Base-by-base conservation (phyloP, 331 rosid species). In the Rhamnella rubrinervis region DNA sequence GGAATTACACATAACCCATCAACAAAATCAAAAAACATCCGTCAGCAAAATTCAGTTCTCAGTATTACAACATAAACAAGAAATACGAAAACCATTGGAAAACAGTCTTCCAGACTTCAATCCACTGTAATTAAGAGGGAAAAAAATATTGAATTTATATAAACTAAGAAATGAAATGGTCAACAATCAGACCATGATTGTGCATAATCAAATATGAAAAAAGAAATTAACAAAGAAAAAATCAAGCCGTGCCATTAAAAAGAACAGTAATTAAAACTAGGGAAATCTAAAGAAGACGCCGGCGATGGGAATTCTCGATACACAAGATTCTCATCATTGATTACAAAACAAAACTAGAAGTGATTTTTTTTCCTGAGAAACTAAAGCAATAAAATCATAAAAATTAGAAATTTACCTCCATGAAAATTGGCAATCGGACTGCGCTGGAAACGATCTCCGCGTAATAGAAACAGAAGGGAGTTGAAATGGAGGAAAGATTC, bases 391-490 rank as follows among this genome's bases (percentile, higher is more conserved):
- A n/a, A 40, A 64, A 7, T 7, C 16, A 64, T 15, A 46, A 50
- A 7, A 39, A 39, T 18, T 13, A 40, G 18, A 61, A 1, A 49
- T 67, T 77, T 77, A 78, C 91, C 91, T 88, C 95, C 95, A 88
- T 85, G 77, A 51, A 65, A 71, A 77, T 57, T 68, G 23, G 40
- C 13, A 28, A 16, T 35, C 41, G 25, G 40, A 47, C 23, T 17
- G 14, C 41, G 20, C 23, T 6, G 41, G 14, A 50, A 59, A 10
- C 3, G 72, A 59, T 52, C 70, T 6, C 12, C 40, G 28, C 44
- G 76, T 44, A 62, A 38, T 7, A 1, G 21, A 68, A 37, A 1
- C 35, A 31, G 65, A 77, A 72, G 73, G 65, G 75, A 68, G 74
- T 57, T 26, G 55, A 17, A 51, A 72, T 55, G 18, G 53, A 60